Evolutionary conservation across 768 basidiomycete genomes (phyloP).

Genomic region (Lentinula raphanica): DNA sequence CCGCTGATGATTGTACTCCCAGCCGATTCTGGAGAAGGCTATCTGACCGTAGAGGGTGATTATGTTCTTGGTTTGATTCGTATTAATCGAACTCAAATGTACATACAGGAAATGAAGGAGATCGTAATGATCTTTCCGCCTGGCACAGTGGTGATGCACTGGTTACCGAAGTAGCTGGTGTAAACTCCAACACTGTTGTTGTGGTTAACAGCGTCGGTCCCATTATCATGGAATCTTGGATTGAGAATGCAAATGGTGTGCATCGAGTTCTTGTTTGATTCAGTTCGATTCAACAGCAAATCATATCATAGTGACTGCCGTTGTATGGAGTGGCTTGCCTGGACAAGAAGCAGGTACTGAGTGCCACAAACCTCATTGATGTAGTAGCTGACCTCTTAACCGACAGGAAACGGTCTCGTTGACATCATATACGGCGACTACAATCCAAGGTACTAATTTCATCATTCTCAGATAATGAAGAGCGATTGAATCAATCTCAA

Average conservation of each 20-base stretch:
- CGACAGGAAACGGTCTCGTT: conserved; percentile 49
- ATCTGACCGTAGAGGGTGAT: conserved; percentile 38
- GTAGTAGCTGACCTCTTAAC: conserved; percentile 1
- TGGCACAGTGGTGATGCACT: conserved; percentile 49
- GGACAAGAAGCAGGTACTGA: conserved; percentile 56
- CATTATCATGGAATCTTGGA: conserved; percentile 53
- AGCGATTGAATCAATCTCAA: neutral
- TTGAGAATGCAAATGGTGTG: conserved; percentile 46
- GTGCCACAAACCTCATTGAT: neutral
- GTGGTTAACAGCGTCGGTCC: conserved; percentile 64
- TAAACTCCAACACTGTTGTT: conserved; percentile 59
- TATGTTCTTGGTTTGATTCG: neutral
- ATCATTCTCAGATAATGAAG: neutral
- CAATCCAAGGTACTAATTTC: conserved; percentile 44
- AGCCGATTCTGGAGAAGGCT: conserved; percentile 41
- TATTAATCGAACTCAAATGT: conserved; percentile 26
- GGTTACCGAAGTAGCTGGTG: conserved; percentile 44
- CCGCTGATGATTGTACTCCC: neutral
- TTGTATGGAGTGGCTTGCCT: conserved; percentile 46
- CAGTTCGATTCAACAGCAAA: neutral
- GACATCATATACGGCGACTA: conserved; percentile 58
- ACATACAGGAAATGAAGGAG: conserved; percentile 47
- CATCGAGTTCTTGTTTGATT: neutral
- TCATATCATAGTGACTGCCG: conserved; percentile 7
- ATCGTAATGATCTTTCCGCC: conserved; percentile 44